Conservation (phyloP, 192 early-diverging fungal genomes). For the Coemansia sp. region DNA sequence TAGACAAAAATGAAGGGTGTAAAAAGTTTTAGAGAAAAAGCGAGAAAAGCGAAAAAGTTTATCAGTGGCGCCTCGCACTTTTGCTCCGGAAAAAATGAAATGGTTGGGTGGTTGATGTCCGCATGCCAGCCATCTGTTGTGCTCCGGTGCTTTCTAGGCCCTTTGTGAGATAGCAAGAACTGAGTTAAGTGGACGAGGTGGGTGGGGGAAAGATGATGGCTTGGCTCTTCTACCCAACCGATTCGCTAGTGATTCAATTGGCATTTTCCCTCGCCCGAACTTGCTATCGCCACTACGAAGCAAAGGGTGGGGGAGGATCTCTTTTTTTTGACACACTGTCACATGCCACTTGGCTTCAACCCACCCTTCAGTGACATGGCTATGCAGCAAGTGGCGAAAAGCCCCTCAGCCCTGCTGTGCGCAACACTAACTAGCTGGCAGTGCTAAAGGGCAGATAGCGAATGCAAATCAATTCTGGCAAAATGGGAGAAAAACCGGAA, state of each 20-base stretch:
- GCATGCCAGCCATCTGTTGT: neutral
- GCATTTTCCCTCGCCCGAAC: neutral
- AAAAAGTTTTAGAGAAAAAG: neutral
- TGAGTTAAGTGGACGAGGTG: neutral
- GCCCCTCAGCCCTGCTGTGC: neutral
- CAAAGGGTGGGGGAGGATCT: neutral
- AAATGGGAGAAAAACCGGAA: no score
- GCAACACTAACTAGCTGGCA: neutral
- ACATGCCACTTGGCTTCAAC: neutral
- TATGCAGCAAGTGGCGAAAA: neutral
- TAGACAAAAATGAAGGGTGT: neutral
- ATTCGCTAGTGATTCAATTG: neutral
- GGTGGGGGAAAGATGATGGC: neutral
- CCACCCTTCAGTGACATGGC: neutral
- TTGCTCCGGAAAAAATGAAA: neutral
- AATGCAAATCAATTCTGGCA: neutral
- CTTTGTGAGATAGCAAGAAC: neutral
- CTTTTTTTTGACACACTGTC: neutral
- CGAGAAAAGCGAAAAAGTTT: neutral
- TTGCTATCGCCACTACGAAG: neutral
- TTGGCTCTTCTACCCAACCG: neutral
- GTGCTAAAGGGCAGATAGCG: neutral
- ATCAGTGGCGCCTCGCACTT: neutral
- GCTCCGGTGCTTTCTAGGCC: neutral
- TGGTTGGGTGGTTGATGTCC: slow-evolving; percentile 1